A percentile compares a stretch with the other conserved stretches of the same genome.
Evolutionary conservation across 768 basidiomycete species (phyloP).

Genomic region (Rhizopogon salebrosus): DNA sequence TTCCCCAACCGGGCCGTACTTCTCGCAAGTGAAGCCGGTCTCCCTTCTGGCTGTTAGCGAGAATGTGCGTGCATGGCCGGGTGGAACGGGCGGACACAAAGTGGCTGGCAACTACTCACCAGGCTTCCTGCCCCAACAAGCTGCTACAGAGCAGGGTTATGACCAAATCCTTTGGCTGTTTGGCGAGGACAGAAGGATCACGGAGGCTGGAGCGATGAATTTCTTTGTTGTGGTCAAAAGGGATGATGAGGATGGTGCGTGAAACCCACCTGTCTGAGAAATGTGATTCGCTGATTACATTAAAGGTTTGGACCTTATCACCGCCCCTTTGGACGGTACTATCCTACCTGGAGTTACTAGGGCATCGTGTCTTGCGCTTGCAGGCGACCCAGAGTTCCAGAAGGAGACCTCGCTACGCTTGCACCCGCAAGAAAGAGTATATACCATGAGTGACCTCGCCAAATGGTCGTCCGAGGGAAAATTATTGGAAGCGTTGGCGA

Average conservation of each 20-base stretch:
- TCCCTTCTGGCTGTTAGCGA: constrained; percentile 62
- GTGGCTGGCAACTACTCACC: constrained; percentile 65
- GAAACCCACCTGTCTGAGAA: not conserved
- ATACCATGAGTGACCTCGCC: constrained; percentile 60
- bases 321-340: constrained; percentile 86
- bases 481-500: constrained; percentile 78
- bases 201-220: constrained; percentile 77
- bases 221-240: constrained; percentile 63
- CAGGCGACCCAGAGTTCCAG: constrained; percentile 52
- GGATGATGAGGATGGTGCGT: constrained; percentile 48
- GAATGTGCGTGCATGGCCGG: constrained; percentile 76
- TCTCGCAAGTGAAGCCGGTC: constrained; percentile 45
- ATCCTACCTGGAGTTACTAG: constrained; percentile 92
- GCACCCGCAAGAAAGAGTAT: constrained; percentile 47
- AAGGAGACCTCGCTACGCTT: constrained; percentile 23
- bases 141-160: constrained; percentile 64
- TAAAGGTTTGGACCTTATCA: constrained; percentile 74
- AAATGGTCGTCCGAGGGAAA: constrained; percentile 50
- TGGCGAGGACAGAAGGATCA: constrained; percentile 50
- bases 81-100: constrained; percentile 64
- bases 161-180: constrained; percentile 77
- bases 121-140: constrained; percentile 56
- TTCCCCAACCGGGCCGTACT: constrained; percentile 53
- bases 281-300: not conserved
- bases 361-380: constrained; percentile 73